phyloP scores from a whole-genome alignment of 1,139 yeast genomes.

The Blastobotrys petasosporus region DNA sequence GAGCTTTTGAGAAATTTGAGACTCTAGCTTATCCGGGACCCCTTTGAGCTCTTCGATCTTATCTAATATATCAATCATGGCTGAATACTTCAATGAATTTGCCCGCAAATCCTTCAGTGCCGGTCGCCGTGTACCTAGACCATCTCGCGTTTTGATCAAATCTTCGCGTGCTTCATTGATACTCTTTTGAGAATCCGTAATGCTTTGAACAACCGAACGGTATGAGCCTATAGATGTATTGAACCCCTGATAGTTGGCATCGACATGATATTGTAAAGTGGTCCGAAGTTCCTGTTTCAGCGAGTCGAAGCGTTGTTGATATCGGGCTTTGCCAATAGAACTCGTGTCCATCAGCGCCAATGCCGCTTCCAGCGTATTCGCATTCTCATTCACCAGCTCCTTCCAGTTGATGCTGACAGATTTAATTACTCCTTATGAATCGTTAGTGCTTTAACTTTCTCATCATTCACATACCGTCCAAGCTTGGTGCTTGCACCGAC shows the following conservation, averaged over 20 bases:
- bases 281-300: constrained; percentile 52
- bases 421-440: constrained; percentile 14
- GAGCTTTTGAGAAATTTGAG: constrained; percentile 57
- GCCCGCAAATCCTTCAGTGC: constrained; percentile 59
- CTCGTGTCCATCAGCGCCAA: constrained; percentile 75
- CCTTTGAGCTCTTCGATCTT: constrained; percentile 58
- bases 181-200: constrained; percentile 53
- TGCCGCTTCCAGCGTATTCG: constrained; percentile 82
- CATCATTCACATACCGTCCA: constrained; percentile 12
- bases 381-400: constrained; percentile 39
- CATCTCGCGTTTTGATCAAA: constrained; percentile 44
- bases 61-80: constrained; percentile 64
- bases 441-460: constrained; percentile 7
- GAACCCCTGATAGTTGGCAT: constrained; percentile 75
- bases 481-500: constrained; percentile 9
- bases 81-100: constrained; percentile 55
- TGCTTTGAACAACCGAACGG: constrained; percentile 50
- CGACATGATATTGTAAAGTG: constrained; percentile 64
- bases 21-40: constrained; percentile 61
- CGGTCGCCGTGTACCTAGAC: constrained; percentile 51
- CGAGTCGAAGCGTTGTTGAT: constrained; percentile 49
- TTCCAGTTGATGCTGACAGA: constrained; percentile 26
- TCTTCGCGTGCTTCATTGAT: constrained; percentile 47
- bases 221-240: constrained; percentile 78
- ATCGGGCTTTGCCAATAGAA: constrained; percentile 81